Evolutionary conservation across 139 green algal genomes (phyloP).

Genomic region (Volvox africanus): DNA sequence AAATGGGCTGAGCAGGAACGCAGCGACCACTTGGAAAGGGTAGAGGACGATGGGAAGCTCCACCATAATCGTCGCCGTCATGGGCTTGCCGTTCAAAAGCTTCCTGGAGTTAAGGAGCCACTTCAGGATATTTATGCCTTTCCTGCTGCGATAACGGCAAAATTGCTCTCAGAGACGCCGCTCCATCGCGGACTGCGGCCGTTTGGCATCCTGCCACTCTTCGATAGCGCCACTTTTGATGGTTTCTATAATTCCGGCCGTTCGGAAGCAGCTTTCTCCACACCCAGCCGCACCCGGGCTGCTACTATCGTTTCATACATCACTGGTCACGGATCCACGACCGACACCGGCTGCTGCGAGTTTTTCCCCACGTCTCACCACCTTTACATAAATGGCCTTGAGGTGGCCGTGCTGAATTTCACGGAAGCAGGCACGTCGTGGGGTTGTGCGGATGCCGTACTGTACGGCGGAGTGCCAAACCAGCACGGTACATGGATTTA

Average conservation of each 20-base stretch:
- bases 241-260: conserved; percentile 48
- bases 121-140: too few relatives aligned
- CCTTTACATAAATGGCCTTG: conserved; percentile 60
- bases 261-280: conserved; percentile 30
- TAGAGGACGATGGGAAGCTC: too few relatives aligned
- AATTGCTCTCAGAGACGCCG: too few relatives aligned
- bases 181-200: not conserved
- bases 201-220: not conserved
- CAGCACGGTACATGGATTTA: conserved; percentile 76
- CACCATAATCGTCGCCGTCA: too few relatives aligned
- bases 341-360: conserved; percentile 61
- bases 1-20: too few relatives aligned
- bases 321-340: conserved; percentile 67
- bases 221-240: conserved; percentile 34
- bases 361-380: conserved; percentile 68
- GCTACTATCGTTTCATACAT: conserved; percentile 58
- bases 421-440: conserved; percentile 56
- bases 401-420: conserved; percentile 13
- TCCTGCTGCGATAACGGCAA: too few relatives aligned
- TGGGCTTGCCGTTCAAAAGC: too few relatives aligned
- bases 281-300: conserved; percentile 17
- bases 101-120: too few relatives aligned
- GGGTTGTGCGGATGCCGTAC: conserved; percentile 68
- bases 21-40: too few relatives aligned
- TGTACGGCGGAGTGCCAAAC: conserved; percentile 64